These are phyloP conservation scores for Saccharomycopsis guyanensis DNA, from an alignment of 805 yeast genomes.

Conservation along the genomic window DNA sequence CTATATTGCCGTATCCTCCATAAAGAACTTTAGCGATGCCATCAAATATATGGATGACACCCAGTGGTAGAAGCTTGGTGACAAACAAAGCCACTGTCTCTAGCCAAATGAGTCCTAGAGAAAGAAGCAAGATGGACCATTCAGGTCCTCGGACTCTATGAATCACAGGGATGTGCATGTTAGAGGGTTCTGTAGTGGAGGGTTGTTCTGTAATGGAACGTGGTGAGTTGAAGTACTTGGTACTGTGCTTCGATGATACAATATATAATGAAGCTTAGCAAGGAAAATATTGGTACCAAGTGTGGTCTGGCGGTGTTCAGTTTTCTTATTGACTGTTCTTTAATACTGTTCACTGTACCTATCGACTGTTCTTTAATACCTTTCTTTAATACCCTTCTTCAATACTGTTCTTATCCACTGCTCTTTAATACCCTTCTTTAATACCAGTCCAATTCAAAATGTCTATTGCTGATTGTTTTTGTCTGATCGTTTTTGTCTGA, in stretches of 20 bases:
- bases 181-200: neutral
- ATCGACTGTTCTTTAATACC: too few relatives aligned
- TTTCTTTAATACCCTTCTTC: too few relatives aligned
- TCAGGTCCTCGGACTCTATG: constrained; percentile 42
- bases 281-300: neutral
- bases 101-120: constrained; percentile 40
- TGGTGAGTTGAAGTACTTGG: neutral
- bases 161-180: constrained; percentile 35
- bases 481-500: neutral
- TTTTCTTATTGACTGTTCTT: too few relatives aligned
- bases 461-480: neutral
- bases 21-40: constrained; percentile 22
- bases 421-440: too few relatives aligned
- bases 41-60: constrained; percentile 33
- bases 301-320: too few relatives aligned
- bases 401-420: too few relatives aligned
- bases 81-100: constrained; percentile 41
- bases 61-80: constrained; percentile 38
- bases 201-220: too few relatives aligned
- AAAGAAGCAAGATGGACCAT: constrained; percentile 40
- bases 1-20: constrained; percentile 1
- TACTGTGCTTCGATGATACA: neutral
- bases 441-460: too few relatives aligned
- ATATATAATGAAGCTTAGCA: neutral
- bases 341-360: too few relatives aligned